A percentile compares a stretch with the other conserved stretches of the same genome.
Evolutionary conservation across 805 yeast genomes (phyloP).

Genomic region (Lachancea lanzarotensis): DNA sequence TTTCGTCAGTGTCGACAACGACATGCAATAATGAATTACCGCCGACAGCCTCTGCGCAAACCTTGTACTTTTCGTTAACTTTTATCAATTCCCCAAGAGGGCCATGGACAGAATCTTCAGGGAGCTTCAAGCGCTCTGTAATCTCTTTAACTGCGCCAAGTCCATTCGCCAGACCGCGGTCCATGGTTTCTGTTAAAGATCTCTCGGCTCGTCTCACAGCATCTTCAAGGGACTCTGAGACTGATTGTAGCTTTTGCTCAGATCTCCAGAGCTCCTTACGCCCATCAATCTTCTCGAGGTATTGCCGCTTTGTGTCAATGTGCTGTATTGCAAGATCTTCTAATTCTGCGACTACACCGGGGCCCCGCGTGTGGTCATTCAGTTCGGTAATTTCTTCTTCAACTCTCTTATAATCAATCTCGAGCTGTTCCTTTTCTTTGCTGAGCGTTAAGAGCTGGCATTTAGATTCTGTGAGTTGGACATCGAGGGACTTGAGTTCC

Average conservation of each 20-base stretch:
- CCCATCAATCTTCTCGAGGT: conserved; percentile 49
- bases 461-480: not conserved
- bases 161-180: conserved; percentile 62
- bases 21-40: conserved; percentile 82
- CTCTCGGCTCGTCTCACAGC: conserved; percentile 55
- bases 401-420: conserved; percentile 9
- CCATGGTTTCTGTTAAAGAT: conserved; percentile 65
- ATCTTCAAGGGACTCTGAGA: conserved; percentile 46
- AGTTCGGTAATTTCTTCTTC: conserved; percentile 31
- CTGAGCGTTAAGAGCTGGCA: conserved; percentile 2
- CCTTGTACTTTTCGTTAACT: conserved; percentile 74
- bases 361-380: conserved; percentile 35
- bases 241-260: conserved; percentile 58
- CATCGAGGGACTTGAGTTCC: conserved; percentile 37
- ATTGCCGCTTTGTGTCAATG: conserved; percentile 33
- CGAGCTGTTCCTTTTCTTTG: conserved; percentile 1
- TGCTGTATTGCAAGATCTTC: conserved; percentile 30
- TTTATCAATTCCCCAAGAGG: conserved; percentile 77
- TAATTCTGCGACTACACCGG: conserved; percentile 29
- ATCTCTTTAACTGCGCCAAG: conserved; percentile 62
- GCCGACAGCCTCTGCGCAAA: conserved; percentile 84
- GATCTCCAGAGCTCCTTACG: conserved; percentile 75
- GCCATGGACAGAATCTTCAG: conserved; percentile 60
- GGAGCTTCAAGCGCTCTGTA: conserved; percentile 49
- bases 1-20: conserved; percentile 80